Evolutionary conservation across 306 rosid species (phyloP).

Genomic region (Ormosia emarginata): DNA sequence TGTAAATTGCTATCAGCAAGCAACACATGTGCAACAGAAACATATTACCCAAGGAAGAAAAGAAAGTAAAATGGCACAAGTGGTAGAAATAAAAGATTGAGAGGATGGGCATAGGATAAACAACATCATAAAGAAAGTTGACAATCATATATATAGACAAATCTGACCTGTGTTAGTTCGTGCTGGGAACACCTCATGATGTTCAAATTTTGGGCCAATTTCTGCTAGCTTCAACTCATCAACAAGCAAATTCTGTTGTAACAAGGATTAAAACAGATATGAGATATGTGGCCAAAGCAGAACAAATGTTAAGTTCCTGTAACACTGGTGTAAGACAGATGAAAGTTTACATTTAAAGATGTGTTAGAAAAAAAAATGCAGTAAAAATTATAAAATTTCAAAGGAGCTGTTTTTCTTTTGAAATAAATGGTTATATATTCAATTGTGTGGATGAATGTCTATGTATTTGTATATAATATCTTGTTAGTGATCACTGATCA

Average conservation of each 20-base stretch:
- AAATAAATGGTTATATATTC: constrained; percentile 12
- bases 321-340: not conserved
- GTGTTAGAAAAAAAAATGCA: not conserved
- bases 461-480: not conserved
- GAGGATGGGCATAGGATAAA: not conserved
- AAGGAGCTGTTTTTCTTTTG: not conserved
- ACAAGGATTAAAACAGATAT: constrained; percentile 21
- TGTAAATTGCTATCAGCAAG: not conserved
- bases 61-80: not conserved
- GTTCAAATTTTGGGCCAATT: constrained; percentile 90
- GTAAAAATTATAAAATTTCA: not conserved
- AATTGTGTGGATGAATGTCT: not conserved
- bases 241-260: constrained; percentile 68
- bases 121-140: not conserved
- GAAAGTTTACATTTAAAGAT: not conserved
- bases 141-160: constrained; percentile 16
- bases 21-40: not conserved
- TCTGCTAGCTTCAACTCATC: constrained; percentile 79
- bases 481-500: not conserved
- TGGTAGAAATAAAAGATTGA: not conserved
- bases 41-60: not conserved
- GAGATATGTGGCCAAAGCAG: not conserved
- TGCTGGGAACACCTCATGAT: constrained; percentile 87
- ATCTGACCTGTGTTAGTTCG: constrained; percentile 86
- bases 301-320: not conserved